phyloP scores from a whole-genome alignment of 495 filamentous ascomycete species.

The Penicillium manginii region DNA sequence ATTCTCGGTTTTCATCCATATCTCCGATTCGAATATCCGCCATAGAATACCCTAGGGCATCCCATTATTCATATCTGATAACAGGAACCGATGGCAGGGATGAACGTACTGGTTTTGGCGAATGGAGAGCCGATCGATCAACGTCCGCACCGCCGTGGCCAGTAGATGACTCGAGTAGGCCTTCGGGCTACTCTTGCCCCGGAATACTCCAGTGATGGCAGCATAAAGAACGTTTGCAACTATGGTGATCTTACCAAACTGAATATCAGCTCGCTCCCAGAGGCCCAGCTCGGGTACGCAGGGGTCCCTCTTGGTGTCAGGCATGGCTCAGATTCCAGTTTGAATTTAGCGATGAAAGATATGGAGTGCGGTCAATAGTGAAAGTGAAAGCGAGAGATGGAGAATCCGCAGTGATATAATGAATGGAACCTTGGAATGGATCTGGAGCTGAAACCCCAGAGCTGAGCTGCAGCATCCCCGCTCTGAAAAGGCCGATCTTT shows the following conservation, averaged over 20 bases:
- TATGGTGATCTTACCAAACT: slow-evolving; percentile 26
- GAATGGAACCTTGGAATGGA: neutral
- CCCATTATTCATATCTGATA: neutral
- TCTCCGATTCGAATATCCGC: neutral
- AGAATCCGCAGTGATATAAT: no score
- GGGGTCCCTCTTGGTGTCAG: slow-evolving; percentile 12
- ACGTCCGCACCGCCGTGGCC: slow-evolving; percentile 31
- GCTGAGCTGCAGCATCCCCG: slow-evolving; percentile 2
- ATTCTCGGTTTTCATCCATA: neutral
- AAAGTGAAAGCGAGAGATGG: no score
- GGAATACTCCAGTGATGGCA: slow-evolving; percentile 41
- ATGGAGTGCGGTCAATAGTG: no score
- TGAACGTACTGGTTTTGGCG: slow-evolving; percentile 41
- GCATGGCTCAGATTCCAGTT: neutral
- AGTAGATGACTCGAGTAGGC: slow-evolving; percentile 39
- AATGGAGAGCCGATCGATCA: slow-evolving; percentile 24
- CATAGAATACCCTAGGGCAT: no score
- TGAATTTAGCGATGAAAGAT: no score
- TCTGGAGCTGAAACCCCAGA: neutral
- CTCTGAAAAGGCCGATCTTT: slow-evolving; percentile 5
- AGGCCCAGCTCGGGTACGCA: slow-evolving; percentile 34
- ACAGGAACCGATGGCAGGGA: neutral
- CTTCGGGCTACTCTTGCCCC: slow-evolving; percentile 38
- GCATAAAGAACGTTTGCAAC: slow-evolving; percentile 29
- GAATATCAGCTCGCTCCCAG: slow-evolving; percentile 41